phyloP scores from a whole-genome alignment of 202 grass and related monocot species.

The Bolboschoenoplectus hybrid region DNA sequence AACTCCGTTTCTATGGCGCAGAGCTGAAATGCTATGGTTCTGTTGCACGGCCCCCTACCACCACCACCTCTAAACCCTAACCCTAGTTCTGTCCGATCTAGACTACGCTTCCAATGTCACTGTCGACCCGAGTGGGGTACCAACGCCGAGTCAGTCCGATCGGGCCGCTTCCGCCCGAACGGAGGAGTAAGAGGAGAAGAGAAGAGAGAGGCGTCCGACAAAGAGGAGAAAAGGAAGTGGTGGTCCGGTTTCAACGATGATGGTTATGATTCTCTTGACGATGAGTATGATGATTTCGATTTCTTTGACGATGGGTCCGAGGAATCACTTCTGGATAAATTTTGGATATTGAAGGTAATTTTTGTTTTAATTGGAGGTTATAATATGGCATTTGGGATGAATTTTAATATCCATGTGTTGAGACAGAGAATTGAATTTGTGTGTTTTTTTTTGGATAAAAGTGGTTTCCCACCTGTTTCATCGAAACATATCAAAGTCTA shows the following conservation, averaged over 20 bases:
- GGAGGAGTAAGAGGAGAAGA: slow-evolving; percentile 19
- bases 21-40: slow-evolving; percentile 42
- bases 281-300: slow-evolving; percentile 37
- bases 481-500: too few species aligned
- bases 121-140: slow-evolving; percentile 31
- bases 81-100: not conserved
- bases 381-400: not conserved
- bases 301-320: slow-evolving; percentile 8
- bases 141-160: slow-evolving; percentile 36
- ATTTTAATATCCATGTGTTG: not conserved
- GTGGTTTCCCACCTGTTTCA: too few species aligned
- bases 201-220: slow-evolving; percentile 26
- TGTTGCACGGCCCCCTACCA: not conserved
- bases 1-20: slow-evolving; percentile 19
- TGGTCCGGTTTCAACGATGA: slow-evolving; percentile 32
- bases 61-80: slow-evolving; percentile 26
- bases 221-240: slow-evolving; percentile 36
- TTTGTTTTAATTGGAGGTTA: not conserved
- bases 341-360: slow-evolving; percentile 43
- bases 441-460: not conserved
- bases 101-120: slow-evolving; percentile 26
- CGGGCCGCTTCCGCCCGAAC: not conserved
- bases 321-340: slow-evolving; percentile 36
- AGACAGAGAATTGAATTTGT: not conserved
- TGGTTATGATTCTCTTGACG: slow-evolving; percentile 36